Conservation (phyloP, 345 rosid species). For the Citrus maxima region DNA sequence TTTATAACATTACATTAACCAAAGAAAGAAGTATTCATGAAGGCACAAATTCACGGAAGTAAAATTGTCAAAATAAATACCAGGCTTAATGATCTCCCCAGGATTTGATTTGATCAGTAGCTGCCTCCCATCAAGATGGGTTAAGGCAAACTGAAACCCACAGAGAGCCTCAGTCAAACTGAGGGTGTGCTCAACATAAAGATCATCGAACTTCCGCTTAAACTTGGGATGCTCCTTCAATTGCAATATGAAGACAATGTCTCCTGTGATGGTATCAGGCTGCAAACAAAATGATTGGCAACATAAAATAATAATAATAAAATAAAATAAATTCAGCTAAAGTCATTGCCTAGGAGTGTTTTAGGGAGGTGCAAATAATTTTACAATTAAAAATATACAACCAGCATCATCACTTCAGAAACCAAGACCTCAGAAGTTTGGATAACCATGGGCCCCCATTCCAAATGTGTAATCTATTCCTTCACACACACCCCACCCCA, state of each 20-base stretch:
- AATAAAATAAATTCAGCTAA: not conserved
- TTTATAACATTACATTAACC: not conserved
- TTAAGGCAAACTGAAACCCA: conserved; percentile 57
- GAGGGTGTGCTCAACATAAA: conserved; percentile 38
- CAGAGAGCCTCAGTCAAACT: conserved; percentile 64
- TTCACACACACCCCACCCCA: no score
- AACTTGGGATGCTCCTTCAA: conserved; percentile 54
- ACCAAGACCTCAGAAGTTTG: not conserved
- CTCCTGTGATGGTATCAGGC: conserved; percentile 48
- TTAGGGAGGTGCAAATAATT: not conserved
- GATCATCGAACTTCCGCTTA: conserved; percentile 44
- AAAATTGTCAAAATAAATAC: conserved; percentile 15
- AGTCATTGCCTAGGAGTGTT: not conserved
- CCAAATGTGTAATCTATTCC: not conserved
- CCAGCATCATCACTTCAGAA: not conserved
- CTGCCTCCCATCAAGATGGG: conserved; percentile 65
- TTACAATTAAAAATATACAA: not conserved
- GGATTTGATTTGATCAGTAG: conserved; percentile 60
- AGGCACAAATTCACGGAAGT: not conserved
- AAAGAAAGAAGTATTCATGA: not conserved
- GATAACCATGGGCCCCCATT: not conserved
- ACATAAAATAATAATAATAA: not conserved
- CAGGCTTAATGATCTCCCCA: conserved; percentile 65
- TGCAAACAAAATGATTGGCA: conserved; percentile 13
- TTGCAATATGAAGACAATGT: conserved; percentile 50